phyloP scores from a whole-genome alignment of 192 early-diverging fungal species.

The Podochytrium sp. region DNA sequence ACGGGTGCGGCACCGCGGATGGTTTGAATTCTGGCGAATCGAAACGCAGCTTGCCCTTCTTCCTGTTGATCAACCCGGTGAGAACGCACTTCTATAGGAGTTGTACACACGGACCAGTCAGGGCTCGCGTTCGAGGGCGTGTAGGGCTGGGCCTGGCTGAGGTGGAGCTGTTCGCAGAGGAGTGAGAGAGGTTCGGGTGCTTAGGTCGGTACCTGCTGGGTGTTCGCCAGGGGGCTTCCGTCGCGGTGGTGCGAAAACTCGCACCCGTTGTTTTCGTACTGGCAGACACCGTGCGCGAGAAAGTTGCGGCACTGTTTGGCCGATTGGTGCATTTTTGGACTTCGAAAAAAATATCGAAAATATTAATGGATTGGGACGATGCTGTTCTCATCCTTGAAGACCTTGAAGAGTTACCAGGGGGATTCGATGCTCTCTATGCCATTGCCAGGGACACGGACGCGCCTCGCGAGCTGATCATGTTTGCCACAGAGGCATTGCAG shows the following conservation, averaged over 20 bases:
- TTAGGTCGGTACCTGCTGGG: too few relatives aligned
- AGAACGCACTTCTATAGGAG: too few relatives aligned
- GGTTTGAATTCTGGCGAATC: constrained; percentile 74
- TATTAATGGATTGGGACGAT: neutral
- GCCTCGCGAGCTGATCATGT: constrained; percentile 10
- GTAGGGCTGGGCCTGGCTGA: neutral
- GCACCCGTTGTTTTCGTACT: constrained; percentile 81
- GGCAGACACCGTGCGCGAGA: constrained; percentile 84
- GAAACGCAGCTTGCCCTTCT: constrained; percentile 65
- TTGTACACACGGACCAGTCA: constrained; percentile 6
- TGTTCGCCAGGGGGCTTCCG: constrained; percentile 22
- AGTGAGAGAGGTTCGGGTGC: neutral
- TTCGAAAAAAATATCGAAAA: neutral
- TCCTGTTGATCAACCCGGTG: constrained; percentile 17
- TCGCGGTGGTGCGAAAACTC: constrained; percentile 80
- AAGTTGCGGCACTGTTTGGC: constrained; percentile 72
- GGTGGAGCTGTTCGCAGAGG: neutral
- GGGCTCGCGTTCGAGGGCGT: neutral
- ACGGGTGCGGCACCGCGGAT: constrained; percentile 51
- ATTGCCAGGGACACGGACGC: neutral
- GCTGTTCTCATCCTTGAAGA: neutral
- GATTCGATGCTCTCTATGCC: constrained; percentile 35
- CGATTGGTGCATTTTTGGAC: neutral
- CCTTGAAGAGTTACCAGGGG: neutral
- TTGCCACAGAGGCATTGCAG: constrained; percentile 1